Percentiles rank a stretch among this genome's conserved stretches.
These are phyloP conservation scores for Hydrangea macrophylla DNA, from an alignment of 148 eudicot species.

Conservation along the genomic window DNA sequence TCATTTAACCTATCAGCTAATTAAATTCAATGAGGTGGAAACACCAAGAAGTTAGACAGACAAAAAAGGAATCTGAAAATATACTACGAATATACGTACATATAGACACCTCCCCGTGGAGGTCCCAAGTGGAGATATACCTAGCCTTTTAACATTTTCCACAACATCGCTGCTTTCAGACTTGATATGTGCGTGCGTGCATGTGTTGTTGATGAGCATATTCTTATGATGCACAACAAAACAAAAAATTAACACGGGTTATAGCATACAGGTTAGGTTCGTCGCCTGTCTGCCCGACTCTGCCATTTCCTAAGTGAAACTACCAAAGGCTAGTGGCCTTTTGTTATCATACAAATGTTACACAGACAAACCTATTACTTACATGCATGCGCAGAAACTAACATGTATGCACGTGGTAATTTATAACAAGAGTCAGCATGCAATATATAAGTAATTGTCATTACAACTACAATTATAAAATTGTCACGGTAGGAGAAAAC, in stretches of 20 bases:
- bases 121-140: no score
- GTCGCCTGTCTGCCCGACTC: no score
- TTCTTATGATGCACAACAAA: no score
- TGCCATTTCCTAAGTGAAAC: no score
- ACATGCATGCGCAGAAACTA: neutral
- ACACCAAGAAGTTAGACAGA: neutral
- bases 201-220: no score
- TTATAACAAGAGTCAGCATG: neutral
- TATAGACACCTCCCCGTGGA: neutral
- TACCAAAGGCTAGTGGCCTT: no score
- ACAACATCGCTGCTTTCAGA: no score
- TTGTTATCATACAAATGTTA: neutral
- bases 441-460: neutral
- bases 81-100: neutral
- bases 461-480: neutral
- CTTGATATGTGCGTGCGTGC: no score
- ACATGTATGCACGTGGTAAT: neutral
- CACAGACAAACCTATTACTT: neutral
- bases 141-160: no score
- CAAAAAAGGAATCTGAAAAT: neutral
- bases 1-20: neutral
- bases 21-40: neutral
- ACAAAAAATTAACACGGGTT: no score
- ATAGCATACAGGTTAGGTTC: no score
- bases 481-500: neutral